Conservation (phyloP, 139 green algal species). For the Chlamydomonas sphaeroides region DNA sequence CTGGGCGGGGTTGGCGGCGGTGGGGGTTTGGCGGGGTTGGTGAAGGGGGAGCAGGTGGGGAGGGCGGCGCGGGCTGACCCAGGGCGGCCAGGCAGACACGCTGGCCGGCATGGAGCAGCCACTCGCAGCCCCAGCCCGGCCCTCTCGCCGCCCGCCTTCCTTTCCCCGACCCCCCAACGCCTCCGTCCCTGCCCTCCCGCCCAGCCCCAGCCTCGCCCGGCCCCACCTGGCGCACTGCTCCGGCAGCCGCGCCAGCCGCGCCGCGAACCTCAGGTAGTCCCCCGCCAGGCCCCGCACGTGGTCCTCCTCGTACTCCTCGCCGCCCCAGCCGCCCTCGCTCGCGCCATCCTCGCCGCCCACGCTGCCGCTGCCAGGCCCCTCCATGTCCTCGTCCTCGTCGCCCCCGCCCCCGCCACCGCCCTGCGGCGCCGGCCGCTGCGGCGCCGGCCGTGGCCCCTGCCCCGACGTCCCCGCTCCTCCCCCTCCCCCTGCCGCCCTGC, state of each 20-base stretch:
- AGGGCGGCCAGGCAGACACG: too few species aligned
- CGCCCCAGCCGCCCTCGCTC: slow-evolving; percentile 59
- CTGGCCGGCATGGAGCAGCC: not conserved
- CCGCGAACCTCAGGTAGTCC: slow-evolving; percentile 69
- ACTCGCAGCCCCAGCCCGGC: not conserved
- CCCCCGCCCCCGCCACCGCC: too few species aligned
- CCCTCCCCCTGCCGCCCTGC: not conserved
- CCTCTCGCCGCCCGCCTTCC: too few species aligned
- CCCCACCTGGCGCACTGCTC: slow-evolving; percentile 72
- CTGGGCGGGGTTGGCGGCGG: slow-evolving; percentile 46
- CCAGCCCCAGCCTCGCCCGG: not conserved
- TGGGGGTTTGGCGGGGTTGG: too few species aligned
- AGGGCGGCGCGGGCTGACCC: not conserved
- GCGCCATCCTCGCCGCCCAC: not conserved
- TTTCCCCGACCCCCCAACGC: too few species aligned
- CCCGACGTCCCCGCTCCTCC: not conserved
- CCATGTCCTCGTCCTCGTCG: not conserved
- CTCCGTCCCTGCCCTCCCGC: not conserved
- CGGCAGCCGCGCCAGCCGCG: slow-evolving; percentile 59
- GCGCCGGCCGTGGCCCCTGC: not conserved
- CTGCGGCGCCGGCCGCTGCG: not conserved
- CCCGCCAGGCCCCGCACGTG: slow-evolving; percentile 50
- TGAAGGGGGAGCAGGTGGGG: not conserved
- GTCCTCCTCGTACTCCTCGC: slow-evolving; percentile 76
- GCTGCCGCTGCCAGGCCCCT: too few species aligned